These are phyloP conservation scores for Prunus davidiana DNA, from an alignment of 306 rosid species.

Conservation along the genomic window DNA sequence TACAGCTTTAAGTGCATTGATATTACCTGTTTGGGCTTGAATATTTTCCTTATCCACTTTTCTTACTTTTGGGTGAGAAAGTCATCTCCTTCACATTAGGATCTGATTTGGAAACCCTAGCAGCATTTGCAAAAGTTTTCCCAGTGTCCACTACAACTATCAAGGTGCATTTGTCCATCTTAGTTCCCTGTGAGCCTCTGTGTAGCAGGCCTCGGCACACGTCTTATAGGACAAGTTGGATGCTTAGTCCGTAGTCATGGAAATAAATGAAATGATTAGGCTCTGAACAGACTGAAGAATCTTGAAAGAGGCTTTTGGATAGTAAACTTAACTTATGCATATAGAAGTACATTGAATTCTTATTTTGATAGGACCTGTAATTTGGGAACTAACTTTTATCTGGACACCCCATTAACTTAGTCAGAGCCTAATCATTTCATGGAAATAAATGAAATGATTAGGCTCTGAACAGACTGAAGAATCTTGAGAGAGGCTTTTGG, in stretches of 20 bases:
- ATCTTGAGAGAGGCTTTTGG: neutral
- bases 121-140: neutral
- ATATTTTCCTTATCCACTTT: neutral
- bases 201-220: too few relatives aligned
- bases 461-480: neutral
- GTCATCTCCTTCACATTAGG: neutral
- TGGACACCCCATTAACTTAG: too few relatives aligned
- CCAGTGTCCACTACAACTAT: too few relatives aligned
- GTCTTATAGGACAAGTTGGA: too few relatives aligned
- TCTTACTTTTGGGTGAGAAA: neutral
- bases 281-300: neutral
- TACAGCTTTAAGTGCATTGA: slow-evolving; percentile 3
- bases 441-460: neutral
- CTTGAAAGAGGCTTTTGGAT: neutral
- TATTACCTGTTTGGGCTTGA: neutral
- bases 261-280: neutral
- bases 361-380: too few relatives aligned
- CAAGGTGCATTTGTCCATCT: too few relatives aligned
- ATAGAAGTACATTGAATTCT: too few relatives aligned
- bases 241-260: neutral
- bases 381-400: too few relatives aligned
- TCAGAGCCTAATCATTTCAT: neutral
- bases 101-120: neutral
- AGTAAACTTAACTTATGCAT: too few relatives aligned
- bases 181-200: too few relatives aligned